phyloP scores from a whole-genome alignment of 1,139 yeast genomes.

The Blastobotrys illinoisensis region DNA sequence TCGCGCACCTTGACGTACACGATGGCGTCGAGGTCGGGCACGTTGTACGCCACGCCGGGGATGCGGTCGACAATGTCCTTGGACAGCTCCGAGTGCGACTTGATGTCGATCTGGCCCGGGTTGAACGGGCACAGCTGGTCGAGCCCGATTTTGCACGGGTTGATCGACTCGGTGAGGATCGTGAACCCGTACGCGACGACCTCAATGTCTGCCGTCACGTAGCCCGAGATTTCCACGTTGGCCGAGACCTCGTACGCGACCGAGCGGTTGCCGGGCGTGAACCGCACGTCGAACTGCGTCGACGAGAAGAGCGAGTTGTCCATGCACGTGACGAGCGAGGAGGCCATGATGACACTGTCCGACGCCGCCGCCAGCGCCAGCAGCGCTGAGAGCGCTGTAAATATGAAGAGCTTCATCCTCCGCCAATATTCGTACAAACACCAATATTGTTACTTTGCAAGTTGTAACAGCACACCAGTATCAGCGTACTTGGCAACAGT shows the following conservation, averaged over 20 bases:
- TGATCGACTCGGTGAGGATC: constrained; percentile 48
- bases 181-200: constrained; percentile 80
- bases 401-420: not conserved
- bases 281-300: constrained; percentile 68
- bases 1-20: constrained; percentile 66
- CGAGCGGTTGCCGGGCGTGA: constrained; percentile 59
- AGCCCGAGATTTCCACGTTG: constrained; percentile 66
- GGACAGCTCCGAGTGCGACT: constrained; percentile 46
- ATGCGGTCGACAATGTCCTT: constrained; percentile 45
- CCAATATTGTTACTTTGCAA: too few relatives aligned
- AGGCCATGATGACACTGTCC: constrained; percentile 28
- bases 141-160: constrained; percentile 57
- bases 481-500: too few relatives aligned
- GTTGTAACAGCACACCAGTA: too few relatives aligned
- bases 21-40: constrained; percentile 94
- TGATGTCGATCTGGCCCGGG: constrained; percentile 78
- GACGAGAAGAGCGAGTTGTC: constrained; percentile 81
- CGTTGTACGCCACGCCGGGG: constrained; percentile 80
- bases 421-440: too few relatives aligned
- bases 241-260: constrained; percentile 71
- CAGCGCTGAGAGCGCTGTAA: not conserved
- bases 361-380: constrained; percentile 14
- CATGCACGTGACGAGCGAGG: constrained; percentile 86
- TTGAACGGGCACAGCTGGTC: constrained; percentile 68
- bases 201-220: constrained; percentile 63